Percentiles rank a stretch among this genome's conserved stretches.
Evolutionary conservation across 2,329 filamentous ascomycete species (phyloP).

Genomic region (Aspergillus sp.): DNA sequence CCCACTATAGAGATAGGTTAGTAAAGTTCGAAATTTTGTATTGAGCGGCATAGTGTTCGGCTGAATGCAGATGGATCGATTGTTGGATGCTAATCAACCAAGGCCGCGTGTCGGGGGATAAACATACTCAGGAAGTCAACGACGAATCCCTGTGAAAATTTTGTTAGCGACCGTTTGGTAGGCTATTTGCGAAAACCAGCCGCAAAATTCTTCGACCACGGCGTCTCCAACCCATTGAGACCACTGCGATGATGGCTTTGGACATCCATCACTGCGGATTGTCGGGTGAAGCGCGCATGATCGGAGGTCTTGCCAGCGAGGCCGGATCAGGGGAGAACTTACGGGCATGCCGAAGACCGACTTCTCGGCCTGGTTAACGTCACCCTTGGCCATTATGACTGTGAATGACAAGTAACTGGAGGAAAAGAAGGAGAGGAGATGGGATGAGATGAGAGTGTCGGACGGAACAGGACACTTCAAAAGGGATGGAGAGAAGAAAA

Average conservation of each 20-base stretch:
- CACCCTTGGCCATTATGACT: conserved; percentile 47
- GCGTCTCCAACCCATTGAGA: not conserved
- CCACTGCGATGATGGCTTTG: not conserved
- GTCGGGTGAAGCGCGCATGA: conserved; percentile 7
- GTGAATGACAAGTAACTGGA: conserved; percentile 40
- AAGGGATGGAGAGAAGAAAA: conserved; percentile 41
- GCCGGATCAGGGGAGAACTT: conserved; percentile 28
- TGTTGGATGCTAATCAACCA: conserved; percentile 3
- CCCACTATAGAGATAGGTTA: conserved; percentile 70
- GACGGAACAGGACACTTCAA: conserved; percentile 29
- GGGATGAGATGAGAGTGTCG: conserved; percentile 30
- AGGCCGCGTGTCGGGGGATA: conserved; percentile 7
- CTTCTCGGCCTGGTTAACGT: conserved; percentile 52
- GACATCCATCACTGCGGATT: not conserved
- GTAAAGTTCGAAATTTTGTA: conserved; percentile 21
- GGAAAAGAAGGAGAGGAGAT: conserved; percentile 38
- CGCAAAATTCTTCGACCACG: conserved; percentile 3
- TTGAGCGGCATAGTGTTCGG: not conserved
- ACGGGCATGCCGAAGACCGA: conserved; percentile 53
- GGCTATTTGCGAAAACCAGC: not conserved
- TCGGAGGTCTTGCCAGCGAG: conserved; percentile 11
- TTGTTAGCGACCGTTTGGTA: conserved; percentile 25
- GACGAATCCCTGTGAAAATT: conserved; percentile 71
- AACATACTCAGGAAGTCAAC: conserved; percentile 98
- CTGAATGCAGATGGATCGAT: not conserved